These are phyloP conservation scores for Yamadazyma nakazawae DNA, from an alignment of 805 yeast species.

Conservation along the genomic window DNA sequence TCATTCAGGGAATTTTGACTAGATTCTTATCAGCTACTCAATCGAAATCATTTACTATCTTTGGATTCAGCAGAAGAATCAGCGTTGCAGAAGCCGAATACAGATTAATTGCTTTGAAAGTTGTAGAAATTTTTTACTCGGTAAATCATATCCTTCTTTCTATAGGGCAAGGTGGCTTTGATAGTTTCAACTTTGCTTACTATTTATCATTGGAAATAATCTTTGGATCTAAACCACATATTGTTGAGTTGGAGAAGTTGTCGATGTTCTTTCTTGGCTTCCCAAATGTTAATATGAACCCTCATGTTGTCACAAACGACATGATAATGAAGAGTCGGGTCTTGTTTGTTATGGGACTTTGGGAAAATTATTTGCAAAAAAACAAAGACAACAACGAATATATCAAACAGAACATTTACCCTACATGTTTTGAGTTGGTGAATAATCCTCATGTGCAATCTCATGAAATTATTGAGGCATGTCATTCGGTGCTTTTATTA, in stretches of 20 bases:
- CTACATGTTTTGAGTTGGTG: slow-evolving; percentile 32
- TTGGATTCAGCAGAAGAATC: slow-evolving; percentile 5
- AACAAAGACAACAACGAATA: slow-evolving; percentile 16
- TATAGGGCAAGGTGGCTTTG: slow-evolving; percentile 64
- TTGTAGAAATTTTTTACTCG: slow-evolving; percentile 42
- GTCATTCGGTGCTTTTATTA: slow-evolving; percentile 55
- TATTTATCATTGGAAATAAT: slow-evolving; percentile 43
- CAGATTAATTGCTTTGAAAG: slow-evolving; percentile 22
- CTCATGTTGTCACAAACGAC: slow-evolving; percentile 24
- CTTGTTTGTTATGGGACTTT: slow-evolving; percentile 43
- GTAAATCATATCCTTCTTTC: slow-evolving; percentile 47
- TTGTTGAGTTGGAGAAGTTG: slow-evolving; percentile 27
- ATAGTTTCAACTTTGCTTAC: slow-evolving; percentile 59
- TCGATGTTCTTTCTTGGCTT: slow-evolving; percentile 30
- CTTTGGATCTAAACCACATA: slow-evolving; percentile 20
- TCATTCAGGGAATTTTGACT: slow-evolving; percentile 48
- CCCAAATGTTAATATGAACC: slow-evolving; percentile 30
- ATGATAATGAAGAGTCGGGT: slow-evolving; percentile 36
- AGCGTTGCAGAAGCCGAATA: slow-evolving; percentile 23
- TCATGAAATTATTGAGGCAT: slow-evolving; percentile 49
- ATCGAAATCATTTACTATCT: not conserved
- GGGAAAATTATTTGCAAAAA: slow-evolving; percentile 44
- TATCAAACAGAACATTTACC: slow-evolving; percentile 22
- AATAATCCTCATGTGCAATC: slow-evolving; percentile 19
- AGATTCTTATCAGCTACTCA: slow-evolving; percentile 24